Base-by-base conservation (phyloP, 176 grass and related monocot species). In the Ampelocalamus luodianensis region DNA sequence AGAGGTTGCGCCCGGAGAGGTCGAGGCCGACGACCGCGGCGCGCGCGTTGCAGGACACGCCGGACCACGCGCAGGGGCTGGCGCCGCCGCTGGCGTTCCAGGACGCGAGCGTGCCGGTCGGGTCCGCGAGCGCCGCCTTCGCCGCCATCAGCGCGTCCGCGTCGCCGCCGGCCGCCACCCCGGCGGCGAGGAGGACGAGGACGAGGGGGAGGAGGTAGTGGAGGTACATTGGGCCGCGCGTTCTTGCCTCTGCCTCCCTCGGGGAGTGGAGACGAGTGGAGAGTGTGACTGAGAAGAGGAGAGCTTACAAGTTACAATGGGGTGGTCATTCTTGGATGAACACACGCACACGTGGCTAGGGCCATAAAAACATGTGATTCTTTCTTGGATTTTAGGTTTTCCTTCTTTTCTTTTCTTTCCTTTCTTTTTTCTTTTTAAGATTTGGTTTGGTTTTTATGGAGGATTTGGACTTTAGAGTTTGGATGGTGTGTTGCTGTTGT, bases 1-100 rank as follows among this genome's bases (percentile, higher is more conserved):
- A 92, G 67, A 98, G 87, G 80, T 98, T 98, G 8, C 88, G 89
- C 1, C 87, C 89, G 34, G 93, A 92, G 76, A 98, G 45, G 76
- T 98, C 95, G 55, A 98, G 77, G 39, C 85, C 87, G 60, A 93
- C 68, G 61, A 98, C 85, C 29, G 67, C 74, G 10, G 8, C 72
- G 17, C 65, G 71, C 14, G 78, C 9, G 68, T 94, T 86, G 84
- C 95, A 97, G 15, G 84, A 56, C 72, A 97, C 85, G 60, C 90
- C 90, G 6, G 65, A 50, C 90, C 89, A 93, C 44, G 81, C 45
- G 82, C 90, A 91, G 13, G 77, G 72, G 48, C 53, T 8, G 6
- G 40, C 4, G 71, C 32, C 49, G 59, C 81, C 20, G 43, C 61
- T 20, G 20, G 34, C 5, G n/a, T 75, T 78, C 94, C 95, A 97